phyloP scores from a whole-genome alignment of 2,329 filamentous ascomycete genomes.

The Trichoderma afroharzianum region DNA sequence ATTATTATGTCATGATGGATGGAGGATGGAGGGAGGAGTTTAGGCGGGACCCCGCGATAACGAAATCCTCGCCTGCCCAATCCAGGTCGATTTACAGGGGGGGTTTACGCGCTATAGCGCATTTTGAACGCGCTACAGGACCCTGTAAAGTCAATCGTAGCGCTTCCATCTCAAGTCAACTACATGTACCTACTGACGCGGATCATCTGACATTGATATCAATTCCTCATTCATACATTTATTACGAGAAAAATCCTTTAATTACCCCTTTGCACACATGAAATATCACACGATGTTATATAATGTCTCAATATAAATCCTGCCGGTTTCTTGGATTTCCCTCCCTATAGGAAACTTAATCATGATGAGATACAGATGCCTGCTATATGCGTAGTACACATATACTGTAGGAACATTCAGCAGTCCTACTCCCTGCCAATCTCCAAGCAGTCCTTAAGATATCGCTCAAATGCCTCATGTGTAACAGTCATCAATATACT shows the following conservation, averaged over 20 bases:
- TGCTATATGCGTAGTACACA: no score
- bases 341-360: not conserved
- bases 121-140: not conserved
- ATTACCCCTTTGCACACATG: not conserved
- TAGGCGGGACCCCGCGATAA: slow-evolving; percentile 23
- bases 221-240: not conserved
- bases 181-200: not conserved
- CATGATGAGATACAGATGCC: no score
- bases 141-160: not conserved
- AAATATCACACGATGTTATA: not conserved
- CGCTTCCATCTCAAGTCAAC: no score
- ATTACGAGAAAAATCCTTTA: not conserved
- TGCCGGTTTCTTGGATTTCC: not conserved
- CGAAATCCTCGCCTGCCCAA: slow-evolving; percentile 17
- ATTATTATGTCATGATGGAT: slow-evolving; percentile 23
- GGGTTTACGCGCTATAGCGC: slow-evolving; percentile 11
- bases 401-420: no score
- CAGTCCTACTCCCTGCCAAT: not conserved
- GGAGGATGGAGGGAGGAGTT: slow-evolving; percentile 4
- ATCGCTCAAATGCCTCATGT: not conserved
- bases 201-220: not conserved
- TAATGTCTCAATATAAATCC: not conserved
- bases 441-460: not conserved
- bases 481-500: not conserved
- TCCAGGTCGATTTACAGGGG: slow-evolving; percentile 15